Percentiles rank a stretch among this genome's conserved stretches.
Conservation (phyloP, 345 rosid genomes). For the Populus nigra region DNA sequence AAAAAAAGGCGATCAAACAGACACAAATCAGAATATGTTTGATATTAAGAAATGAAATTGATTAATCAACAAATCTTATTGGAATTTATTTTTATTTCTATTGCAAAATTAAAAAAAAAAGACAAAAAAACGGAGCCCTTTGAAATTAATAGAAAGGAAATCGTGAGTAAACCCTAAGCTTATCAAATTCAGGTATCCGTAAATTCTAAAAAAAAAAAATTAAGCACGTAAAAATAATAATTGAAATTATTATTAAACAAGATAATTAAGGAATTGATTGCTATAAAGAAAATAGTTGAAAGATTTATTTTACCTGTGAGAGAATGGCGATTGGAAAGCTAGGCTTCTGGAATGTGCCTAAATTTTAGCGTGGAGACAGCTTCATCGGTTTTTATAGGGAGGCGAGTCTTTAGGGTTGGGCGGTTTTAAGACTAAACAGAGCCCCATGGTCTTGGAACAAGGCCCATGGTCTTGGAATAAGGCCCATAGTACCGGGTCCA, state of each 20-base stretch:
- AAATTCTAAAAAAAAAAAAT: not conserved
- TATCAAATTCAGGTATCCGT: not conserved
- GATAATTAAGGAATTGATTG: not conserved
- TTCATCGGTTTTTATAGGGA: not conserved
- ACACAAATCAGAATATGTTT: not conserved
- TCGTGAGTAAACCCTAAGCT: not conserved
- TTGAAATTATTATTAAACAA: not conserved
- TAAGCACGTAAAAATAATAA: not conserved
- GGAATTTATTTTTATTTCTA: not conserved
- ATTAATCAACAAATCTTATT: not conserved
- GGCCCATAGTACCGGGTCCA: not conserved
- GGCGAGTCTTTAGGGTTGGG: not conserved
- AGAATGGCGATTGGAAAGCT: not conserved
- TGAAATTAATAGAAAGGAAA: not conserved
- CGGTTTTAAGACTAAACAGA: not conserved
- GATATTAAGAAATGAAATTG: not conserved
- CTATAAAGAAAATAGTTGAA: not conserved
- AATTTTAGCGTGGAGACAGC: not conserved
- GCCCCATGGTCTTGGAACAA: not conserved
- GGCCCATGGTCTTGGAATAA: not conserved
- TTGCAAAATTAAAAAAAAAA: not conserved
- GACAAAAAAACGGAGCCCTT: not conserved
- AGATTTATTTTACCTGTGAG: not conserved
- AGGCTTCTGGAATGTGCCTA: no score
- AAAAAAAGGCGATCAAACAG: not conserved